Base-by-base conservation (phyloP, 2,329 filamentous ascomycete species). In the Colletotrichum sp. region DNA sequence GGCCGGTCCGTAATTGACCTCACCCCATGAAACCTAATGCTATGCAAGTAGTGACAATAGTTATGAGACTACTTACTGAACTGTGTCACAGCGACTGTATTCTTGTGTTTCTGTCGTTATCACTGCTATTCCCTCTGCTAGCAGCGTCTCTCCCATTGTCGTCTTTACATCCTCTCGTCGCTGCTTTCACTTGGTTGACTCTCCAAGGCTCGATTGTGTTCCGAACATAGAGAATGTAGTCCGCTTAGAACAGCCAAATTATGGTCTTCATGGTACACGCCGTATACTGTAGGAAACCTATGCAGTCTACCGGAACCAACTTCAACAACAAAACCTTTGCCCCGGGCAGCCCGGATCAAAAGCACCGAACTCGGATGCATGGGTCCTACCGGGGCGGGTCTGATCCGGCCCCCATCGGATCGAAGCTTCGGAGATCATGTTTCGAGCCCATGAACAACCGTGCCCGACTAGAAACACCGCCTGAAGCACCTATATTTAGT, bases 141-240 rank as follows among this genome's bases (percentile, higher is more conserved):
- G 18, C 44, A 12, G 18, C 6, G n/a, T 21, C n/a, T 49, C 18
- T n/a, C 9, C 18, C 39, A 18, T 12, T 13, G 10, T 21, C 44
- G n/a, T 49, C 44, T 4, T 4, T 52, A 21, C n/a, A 12, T 21
- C 6, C 2, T 52, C 6, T 52, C 1, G 10, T 21, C 10, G 44
- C 44, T 21, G n/a, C 44, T 52, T 13, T n/a, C 44, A 52, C n/a
- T 52, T 21, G 10, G 6, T 52, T 21, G n/a, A 52, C 10, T 21
- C 10, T 13, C 39, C 18, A 3, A 13, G 18, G n/a, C 10, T 21
- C 2, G n/a, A 52, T 21, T 13, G 6, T 52, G 44, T 52, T 8
- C 12, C 9, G n/a, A 7, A 1, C n/a, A 7, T 13, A 0, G n/a
- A n/a, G 0, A 13, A 21, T 52, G 4, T 13, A 13, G 10, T 5